phyloP scores from a whole-genome alignment of 2,329 filamentous ascomycete species.

The Keithomyces neogunnii region DNA sequence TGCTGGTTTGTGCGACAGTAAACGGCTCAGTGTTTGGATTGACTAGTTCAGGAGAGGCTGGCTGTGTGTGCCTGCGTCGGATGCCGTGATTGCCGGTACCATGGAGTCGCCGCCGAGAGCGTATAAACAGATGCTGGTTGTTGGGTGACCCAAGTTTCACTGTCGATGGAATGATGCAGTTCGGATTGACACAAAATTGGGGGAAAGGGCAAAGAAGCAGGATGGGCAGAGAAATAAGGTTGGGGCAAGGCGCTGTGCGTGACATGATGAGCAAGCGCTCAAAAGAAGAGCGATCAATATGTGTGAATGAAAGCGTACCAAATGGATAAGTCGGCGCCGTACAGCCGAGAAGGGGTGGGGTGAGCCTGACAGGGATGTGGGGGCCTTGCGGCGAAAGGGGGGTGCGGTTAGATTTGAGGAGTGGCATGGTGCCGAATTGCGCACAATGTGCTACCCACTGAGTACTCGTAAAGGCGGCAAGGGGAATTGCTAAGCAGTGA shows the following conservation, averaged over 20 bases:
- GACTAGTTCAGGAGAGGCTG: too few relatives aligned
- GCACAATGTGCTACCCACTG: not conserved
- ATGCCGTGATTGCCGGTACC: not conserved
- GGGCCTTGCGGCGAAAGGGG: not conserved
- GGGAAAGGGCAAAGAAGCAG: conserved; percentile 4
- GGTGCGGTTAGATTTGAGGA: not conserved
- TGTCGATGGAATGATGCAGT: not conserved
- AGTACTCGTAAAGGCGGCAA: too few relatives aligned
- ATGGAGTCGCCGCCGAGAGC: not conserved
- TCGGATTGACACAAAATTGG: not conserved
- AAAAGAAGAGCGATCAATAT: not conserved
- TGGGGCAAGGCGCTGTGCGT: conserved; percentile 10
- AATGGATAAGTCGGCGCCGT: conserved; percentile 26
- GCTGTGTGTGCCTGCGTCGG: too few relatives aligned
- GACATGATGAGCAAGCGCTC: conserved; percentile 13
- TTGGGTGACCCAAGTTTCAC: not conserved
- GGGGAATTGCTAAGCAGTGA: not conserved
- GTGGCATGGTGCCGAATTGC: not conserved
- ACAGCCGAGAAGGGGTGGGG: conserved; percentile 24
- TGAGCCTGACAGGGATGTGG: conserved; percentile 6
- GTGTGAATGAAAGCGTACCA: conserved; percentile 10
- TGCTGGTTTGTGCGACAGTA: not conserved
- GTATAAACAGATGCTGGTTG: not conserved
- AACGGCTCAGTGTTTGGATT: not conserved
- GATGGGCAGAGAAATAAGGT: conserved; percentile 11